Evolutionary conservation across 179 eudicot species (phyloP).

Genomic region (Spinacia oleracea): DNA sequence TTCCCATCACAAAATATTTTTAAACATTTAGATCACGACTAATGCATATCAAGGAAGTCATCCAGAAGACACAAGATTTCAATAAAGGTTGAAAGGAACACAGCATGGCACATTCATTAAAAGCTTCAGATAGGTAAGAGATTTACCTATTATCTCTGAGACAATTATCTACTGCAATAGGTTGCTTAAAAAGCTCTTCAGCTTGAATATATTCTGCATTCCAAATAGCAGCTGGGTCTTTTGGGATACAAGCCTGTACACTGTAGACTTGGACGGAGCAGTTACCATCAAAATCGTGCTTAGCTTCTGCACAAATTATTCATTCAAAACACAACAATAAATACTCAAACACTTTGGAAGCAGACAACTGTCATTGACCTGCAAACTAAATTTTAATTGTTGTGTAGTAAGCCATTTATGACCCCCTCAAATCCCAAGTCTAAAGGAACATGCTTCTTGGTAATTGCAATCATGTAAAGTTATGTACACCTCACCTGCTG

Average conservation of each 20-base stretch:
- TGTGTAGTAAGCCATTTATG: neutral
- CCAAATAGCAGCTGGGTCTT: slow-evolving; percentile 90
- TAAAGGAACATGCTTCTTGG: neutral
- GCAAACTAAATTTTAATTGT: neutral
- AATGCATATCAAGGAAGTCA: neutral
- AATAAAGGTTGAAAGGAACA: neutral
- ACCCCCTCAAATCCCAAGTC: neutral
- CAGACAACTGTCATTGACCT: neutral
- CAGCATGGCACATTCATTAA: neutral
- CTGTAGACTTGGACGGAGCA: slow-evolving; percentile 97
- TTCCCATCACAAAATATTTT: neutral
- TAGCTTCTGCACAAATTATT: slow-evolving; percentile 62
- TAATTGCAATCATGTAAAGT: neutral
- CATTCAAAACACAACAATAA: neutral
- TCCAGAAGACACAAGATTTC: neutral
- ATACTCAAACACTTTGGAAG: neutral
- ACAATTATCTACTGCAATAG: slow-evolving; percentile 63
- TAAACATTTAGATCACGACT: neutral
- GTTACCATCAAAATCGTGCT: slow-evolving; percentile 71
- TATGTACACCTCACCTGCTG: neutral
- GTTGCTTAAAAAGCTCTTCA: slow-evolving; percentile 88
- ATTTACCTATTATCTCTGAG: slow-evolving; percentile 83
- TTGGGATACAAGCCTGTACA: slow-evolving; percentile 90
- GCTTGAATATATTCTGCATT: slow-evolving; percentile 95
- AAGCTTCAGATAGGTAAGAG: slow-evolving; percentile 1